Base-by-base conservation (phyloP, 1,139 yeast species). In the Taphrina pruni region DNA sequence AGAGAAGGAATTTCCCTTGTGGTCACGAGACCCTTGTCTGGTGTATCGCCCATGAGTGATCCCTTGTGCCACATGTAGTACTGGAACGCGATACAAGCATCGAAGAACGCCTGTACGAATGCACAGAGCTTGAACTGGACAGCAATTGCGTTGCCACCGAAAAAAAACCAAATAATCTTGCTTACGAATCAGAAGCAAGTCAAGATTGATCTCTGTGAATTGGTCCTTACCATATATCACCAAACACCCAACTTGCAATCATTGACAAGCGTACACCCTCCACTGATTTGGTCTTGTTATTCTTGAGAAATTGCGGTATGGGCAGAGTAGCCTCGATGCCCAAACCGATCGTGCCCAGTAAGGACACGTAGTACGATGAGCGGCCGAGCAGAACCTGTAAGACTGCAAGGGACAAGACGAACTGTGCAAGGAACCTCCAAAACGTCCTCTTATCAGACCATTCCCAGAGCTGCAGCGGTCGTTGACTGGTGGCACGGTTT, bases 161-260 rank as follows among this genome's bases (percentile, higher is more conserved):
- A 74, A 70, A 90, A 81, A 76, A 89, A 91, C 66, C 87, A 81
- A 54, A 91, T 83, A 2, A 58, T 14, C 32, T 58, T 58, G 54
- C 60, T 56, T 21, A 6, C 9, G 8, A 7, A 45, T 45, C 3
- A 45, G 48, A n/a, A 14, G 8, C 20, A 45, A 17, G 8, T 20
- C 55, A 21, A 6, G 12, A 26, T 46, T 2, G 2, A 17, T 8
- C 11, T 9, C 12, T 11, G 20, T 14, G 14, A 14, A 39, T 9
- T 11, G 46, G 35, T 26, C n/a, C 60, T 76, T 92, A 92, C 52
- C 91, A 84, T 60, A 88, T 80, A 78, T 92, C 97, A 65, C 97
- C 97, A 72, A 93, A 88, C 12, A 91, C 80, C 97, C 97, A 92
- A 75, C 94, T 88, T 36, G 90, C 79, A 61, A 92, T 78, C 68